phyloP scores from a whole-genome alignment of 2,329 filamentous ascomycete genomes.

The Pseudogymnoascus sp. region DNA sequence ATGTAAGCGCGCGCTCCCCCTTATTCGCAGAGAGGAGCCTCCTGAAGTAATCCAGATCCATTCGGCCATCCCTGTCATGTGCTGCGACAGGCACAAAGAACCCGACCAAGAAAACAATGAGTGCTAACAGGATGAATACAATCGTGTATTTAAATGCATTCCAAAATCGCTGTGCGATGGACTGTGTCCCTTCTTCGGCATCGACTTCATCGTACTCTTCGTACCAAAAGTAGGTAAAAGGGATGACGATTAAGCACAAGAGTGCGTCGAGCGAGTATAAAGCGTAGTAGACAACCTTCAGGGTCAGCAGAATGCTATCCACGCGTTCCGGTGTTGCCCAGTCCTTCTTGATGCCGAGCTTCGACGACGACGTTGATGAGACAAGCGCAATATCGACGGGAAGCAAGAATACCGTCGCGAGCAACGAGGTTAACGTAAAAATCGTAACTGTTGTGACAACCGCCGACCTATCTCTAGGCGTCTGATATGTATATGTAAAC shows the following conservation, averaged over 20 bases:
- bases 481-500: constrained; percentile 89
- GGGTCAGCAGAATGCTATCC: constrained; percentile 66
- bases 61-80: constrained; percentile 35
- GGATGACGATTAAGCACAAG: constrained; percentile 81
- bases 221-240: constrained; percentile 97
- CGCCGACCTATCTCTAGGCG: constrained; percentile 75
- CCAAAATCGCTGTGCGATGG: constrained; percentile 63
- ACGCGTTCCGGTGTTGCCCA: constrained; percentile 86
- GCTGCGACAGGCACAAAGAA: constrained; percentile 84
- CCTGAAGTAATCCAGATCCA: constrained; percentile 89
- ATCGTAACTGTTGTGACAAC: constrained; percentile 79
- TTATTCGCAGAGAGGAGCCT: constrained; percentile 76
- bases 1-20: constrained; percentile 86
- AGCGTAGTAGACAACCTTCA: constrained; percentile 86
- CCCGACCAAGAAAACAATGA: constrained; percentile 80
- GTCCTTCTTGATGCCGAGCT: constrained; percentile 77
- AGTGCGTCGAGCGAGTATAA: constrained; percentile 88
- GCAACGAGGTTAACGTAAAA: constrained; percentile 74
- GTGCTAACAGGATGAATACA: constrained; percentile 70
- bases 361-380: constrained; percentile 73
- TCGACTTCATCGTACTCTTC: constrained; percentile 95
- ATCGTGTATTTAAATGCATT: constrained; percentile 88
- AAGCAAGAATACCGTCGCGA: constrained; percentile 85
- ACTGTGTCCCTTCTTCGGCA: constrained; percentile 69
- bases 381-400: constrained; percentile 94